Evolutionary conservation across 371 early-diverging fungal genomes (phyloP), one percentile per base, ranked within the genome.

Genomic region (Saksenaea vasiformis): DNA sequence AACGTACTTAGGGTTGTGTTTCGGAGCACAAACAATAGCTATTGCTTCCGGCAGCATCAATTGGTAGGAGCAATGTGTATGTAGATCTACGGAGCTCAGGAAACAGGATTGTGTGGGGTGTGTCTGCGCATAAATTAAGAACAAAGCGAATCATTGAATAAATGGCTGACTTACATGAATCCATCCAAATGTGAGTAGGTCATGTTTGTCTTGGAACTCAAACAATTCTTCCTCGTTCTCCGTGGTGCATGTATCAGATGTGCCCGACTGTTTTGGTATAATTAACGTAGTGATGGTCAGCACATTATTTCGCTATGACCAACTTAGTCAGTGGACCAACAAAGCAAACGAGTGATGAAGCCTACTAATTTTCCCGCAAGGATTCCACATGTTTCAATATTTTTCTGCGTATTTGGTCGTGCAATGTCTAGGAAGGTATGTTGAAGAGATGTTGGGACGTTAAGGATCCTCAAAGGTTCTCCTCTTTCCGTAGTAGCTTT

Each of bases 81-180:
- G 97, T 56, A 96, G 70, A 68, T 96, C 97, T 11, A 96, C 86
- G 0, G 94, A 94, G 67, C 91, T 91, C 85, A 96, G 82, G 68
- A 96, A 96, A 68, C 97, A 96, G 0, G 94, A 90, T 77, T 96
- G 96, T 5, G 93, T 89, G 14, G 96, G 97, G 74, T 96, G 96
- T 8, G 96, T 95, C 85, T 90, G 80, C 28, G 66, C 22, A 2
- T 61, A 2, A 56, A 28, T 37, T 28, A 38, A 26, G 27, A 38
- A 19, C 39, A 26, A 38, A n/a, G 26, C 39, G 19, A 1, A 31
- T 34, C 8, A 36, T 19, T 55, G 10, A 51, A 15, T 39, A 62
- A 17, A n/a, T n/a, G n/a, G n/a, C 19, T 53, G 54, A 69, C 77
- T 71, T 83, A 88, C 90, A 75, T 94, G 95, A 56, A 94, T 93